A percentile compares a stretch with the other conserved stretches of the same genome.
These are phyloP conservation scores for Epichloe gansuensis DNA, from an alignment of 2,329 filamentous ascomycete species.

Conservation along the genomic window DNA sequence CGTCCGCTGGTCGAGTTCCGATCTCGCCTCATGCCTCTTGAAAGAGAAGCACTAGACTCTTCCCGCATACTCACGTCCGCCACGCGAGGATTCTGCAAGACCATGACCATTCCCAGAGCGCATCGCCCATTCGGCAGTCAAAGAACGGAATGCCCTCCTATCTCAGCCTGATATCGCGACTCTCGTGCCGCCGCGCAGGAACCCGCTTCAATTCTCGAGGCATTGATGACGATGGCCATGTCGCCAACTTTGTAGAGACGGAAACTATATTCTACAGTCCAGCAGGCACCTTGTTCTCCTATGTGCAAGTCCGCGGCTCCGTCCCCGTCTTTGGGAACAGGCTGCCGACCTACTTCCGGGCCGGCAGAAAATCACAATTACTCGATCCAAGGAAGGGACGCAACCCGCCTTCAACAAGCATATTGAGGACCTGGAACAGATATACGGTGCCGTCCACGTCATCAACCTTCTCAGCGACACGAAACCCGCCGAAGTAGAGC, in stretches of 20 bases:
- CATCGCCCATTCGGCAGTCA: conserved; percentile 55
- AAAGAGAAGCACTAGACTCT: conserved; percentile 68
- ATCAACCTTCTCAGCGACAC: conserved; percentile 88
- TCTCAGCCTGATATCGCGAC: conserved; percentile 78
- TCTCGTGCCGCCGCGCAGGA: conserved; percentile 83
- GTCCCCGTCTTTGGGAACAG: conserved; percentile 96
- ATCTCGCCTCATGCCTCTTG: conserved; percentile 61
- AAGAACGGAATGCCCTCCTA: conserved; percentile 66
- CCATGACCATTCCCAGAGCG: conserved; percentile 67
- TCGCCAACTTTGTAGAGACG: conserved; percentile 97
- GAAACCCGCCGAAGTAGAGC: conserved; percentile 74
- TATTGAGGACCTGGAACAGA: conserved; percentile 73
- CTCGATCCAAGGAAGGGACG: conserved; percentile 76
- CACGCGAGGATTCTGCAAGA: conserved; percentile 84
- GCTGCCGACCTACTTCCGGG: conserved; percentile 75
- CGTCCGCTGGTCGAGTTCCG: conserved; percentile 83
- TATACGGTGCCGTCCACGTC: conserved; percentile 83
- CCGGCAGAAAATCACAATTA: conserved; percentile 89
- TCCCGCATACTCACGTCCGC: conserved; percentile 86
- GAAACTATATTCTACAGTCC: conserved; percentile 88
- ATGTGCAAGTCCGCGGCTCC: conserved; percentile 83
- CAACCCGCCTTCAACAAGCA: conserved; percentile 94
- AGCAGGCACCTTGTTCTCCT: conserved; percentile 72
- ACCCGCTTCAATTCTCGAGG: conserved; percentile 95
- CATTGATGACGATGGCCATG: conserved; percentile 94